Evolutionary conservation across 345 rosid genomes (phyloP).

Genomic region (Pugionium cornutum): DNA sequence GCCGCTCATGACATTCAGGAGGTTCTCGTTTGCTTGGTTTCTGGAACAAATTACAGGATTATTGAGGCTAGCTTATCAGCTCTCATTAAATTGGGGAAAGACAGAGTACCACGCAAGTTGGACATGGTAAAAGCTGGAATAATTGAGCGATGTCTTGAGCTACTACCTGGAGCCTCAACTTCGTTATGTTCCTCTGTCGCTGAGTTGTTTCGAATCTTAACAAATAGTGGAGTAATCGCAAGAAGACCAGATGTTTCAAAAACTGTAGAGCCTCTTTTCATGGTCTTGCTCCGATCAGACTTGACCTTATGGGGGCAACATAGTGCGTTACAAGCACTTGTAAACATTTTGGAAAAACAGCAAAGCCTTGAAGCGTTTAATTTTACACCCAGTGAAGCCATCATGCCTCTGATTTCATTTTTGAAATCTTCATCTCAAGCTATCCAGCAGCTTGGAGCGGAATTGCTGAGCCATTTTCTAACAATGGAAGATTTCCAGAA

Average conservation of each 20-base stretch:
- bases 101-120: slow-evolving; percentile 64
- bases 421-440: slow-evolving; percentile 85
- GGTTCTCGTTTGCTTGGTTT: slow-evolving; percentile 69
- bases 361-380: slow-evolving; percentile 72
- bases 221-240: slow-evolving; percentile 82
- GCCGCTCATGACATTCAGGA: slow-evolving; percentile 56
- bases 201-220: slow-evolving; percentile 79
- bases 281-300: slow-evolving; percentile 74
- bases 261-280: slow-evolving; percentile 83
- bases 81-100: slow-evolving; percentile 85
- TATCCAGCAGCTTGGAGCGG: slow-evolving; percentile 90
- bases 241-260: slow-evolving; percentile 74
- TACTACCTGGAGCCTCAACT: slow-evolving; percentile 68
- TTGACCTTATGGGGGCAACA: slow-evolving; percentile 88
- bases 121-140: slow-evolving; percentile 87
- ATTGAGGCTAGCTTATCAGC: slow-evolving; percentile 72
- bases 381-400: slow-evolving; percentile 82
- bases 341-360: slow-evolving; percentile 87
- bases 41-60: slow-evolving; percentile 60
- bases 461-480: slow-evolving; percentile 79
- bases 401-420: slow-evolving; percentile 79
- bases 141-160: slow-evolving; percentile 68
- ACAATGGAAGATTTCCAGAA: slow-evolving; percentile 88
- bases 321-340: slow-evolving; percentile 84
- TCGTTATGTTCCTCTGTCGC: slow-evolving; percentile 74